A percentile compares a stretch with the other conserved stretches of the same genome.
Conservation (phyloP, 2,329 filamentous ascomycete genomes). For the Hirsutella minnesotensis region DNA sequence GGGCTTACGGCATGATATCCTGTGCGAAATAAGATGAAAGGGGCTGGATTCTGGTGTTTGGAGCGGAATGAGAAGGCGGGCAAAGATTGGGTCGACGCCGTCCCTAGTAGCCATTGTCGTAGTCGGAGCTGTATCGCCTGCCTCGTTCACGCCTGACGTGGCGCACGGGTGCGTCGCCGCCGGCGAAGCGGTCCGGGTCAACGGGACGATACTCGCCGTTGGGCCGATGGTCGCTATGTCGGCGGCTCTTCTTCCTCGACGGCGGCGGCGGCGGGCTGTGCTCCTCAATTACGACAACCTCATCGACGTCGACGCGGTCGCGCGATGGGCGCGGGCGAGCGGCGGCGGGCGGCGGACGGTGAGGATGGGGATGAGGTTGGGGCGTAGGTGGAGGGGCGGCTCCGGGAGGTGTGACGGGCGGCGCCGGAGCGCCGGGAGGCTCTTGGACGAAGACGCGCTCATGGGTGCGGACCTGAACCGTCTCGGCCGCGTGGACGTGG, state of each 20-base stretch:
- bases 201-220: background rate
- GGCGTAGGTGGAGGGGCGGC: no score
- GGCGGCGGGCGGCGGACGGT: constrained; percentile 18
- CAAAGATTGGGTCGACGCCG: background rate
- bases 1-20: no score
- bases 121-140: constrained; percentile 7
- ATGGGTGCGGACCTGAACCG: constrained; percentile 16
- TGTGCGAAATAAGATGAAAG: no score
- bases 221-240: constrained; percentile 4
- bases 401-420: no score
- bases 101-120: constrained; percentile 2
- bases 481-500: constrained; percentile 12
- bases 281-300: constrained; percentile 26
- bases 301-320: constrained; percentile 19
- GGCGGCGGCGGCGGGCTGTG: constrained; percentile 11
- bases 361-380: constrained; percentile 2
- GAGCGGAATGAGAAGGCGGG: no score
- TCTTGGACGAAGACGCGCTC: constrained; percentile 6
- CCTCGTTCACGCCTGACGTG: constrained; percentile 7
- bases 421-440: background rate
- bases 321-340: constrained; percentile 9
- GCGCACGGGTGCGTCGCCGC: background rate
- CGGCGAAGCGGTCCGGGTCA: background rate
- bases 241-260: constrained; percentile 11
- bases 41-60: no score